A percentile compares a stretch with the other conserved stretches of the same genome.
Evolutionary conservation across 305 asterid genomes (phyloP).

Genomic region (Fraxinus greggii): DNA sequence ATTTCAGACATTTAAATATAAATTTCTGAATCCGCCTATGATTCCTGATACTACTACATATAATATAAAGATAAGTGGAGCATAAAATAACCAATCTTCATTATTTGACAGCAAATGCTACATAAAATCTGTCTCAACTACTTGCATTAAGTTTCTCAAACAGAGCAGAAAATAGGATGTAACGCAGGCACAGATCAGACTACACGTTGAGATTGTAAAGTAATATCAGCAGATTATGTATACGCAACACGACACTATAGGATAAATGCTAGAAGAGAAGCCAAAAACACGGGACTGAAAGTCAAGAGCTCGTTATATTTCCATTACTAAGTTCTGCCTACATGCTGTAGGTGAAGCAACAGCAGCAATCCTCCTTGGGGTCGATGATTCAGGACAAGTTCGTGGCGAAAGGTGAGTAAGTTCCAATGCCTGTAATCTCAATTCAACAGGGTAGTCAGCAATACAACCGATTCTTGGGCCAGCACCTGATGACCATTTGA

Average conservation of each 20-base stretch:
- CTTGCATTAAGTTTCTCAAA: slow-evolving; percentile 9
- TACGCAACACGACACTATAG: background rate
- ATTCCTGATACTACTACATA: no score
- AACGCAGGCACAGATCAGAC: background rate
- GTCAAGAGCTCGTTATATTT: background rate
- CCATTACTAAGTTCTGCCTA: background rate
- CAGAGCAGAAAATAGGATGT: background rate
- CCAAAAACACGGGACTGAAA: background rate
- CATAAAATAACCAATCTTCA: background rate
- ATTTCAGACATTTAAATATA: no score
- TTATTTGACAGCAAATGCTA: slow-evolving; percentile 18
- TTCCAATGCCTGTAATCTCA: slow-evolving; percentile 82
- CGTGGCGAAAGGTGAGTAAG: slow-evolving; percentile 72
- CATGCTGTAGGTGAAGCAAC: slow-evolving; percentile 32
- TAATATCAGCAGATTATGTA: background rate
- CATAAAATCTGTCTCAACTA: slow-evolving; percentile 5
- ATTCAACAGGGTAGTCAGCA: slow-evolving; percentile 74
- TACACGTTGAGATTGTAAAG: background rate
- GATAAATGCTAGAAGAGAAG: background rate
- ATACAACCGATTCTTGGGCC: slow-evolving; percentile 74
- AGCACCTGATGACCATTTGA: slow-evolving; percentile 75
- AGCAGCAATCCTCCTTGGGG: slow-evolving; percentile 31
- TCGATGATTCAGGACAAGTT: slow-evolving; percentile 15
- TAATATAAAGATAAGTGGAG: background rate
- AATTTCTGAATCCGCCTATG: no score